Conservation (phyloP, 805 yeast species). For the Millerozyma miso region DNA sequence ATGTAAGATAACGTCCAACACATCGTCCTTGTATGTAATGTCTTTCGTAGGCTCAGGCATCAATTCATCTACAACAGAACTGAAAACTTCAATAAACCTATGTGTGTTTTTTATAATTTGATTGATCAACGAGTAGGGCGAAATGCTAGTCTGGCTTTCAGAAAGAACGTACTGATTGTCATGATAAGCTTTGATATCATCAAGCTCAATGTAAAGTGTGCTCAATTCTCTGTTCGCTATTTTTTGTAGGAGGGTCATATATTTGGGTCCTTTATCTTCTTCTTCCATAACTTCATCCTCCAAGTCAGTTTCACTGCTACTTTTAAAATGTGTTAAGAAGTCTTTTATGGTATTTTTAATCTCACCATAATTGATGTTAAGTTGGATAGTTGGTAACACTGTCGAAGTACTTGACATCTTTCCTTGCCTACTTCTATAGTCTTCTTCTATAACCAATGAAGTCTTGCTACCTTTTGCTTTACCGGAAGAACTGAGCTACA, state of each 20-base stretch:
- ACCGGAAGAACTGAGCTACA: not conserved
- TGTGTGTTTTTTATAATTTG: conserved; percentile 69
- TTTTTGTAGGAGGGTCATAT: conserved; percentile 66
- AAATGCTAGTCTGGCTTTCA: conserved; percentile 7
- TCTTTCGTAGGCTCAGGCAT: conserved; percentile 87
- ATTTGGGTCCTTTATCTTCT: conserved; percentile 44
- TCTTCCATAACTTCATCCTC: conserved; percentile 17
- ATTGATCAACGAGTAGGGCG: conserved; percentile 41
- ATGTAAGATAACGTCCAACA: conserved; percentile 85
- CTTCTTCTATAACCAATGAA: not conserved
- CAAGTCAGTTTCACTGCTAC: conserved; percentile 26
- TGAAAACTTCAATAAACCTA: conserved; percentile 75
- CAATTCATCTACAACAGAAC: conserved; percentile 68
- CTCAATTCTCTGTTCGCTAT: conserved; percentile 80
- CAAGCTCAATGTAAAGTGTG: conserved; percentile 70
- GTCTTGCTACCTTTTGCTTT: not conserved
- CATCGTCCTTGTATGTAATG: conserved; percentile 78
- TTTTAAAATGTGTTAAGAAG: conserved; percentile 65
- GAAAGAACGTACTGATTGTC: conserved; percentile 30
- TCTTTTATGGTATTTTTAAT: conserved; percentile 55
- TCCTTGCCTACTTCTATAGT: not conserved
- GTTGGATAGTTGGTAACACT: conserved; percentile 59
- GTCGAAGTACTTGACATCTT: conserved; percentile 21
- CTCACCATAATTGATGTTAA: conserved; percentile 70
- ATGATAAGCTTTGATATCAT: conserved; percentile 76